Evolutionary conservation across 805 yeast species (phyloP), one percentile per base, ranked within the genome.

Genomic region (Candida peoriensis): DNA sequence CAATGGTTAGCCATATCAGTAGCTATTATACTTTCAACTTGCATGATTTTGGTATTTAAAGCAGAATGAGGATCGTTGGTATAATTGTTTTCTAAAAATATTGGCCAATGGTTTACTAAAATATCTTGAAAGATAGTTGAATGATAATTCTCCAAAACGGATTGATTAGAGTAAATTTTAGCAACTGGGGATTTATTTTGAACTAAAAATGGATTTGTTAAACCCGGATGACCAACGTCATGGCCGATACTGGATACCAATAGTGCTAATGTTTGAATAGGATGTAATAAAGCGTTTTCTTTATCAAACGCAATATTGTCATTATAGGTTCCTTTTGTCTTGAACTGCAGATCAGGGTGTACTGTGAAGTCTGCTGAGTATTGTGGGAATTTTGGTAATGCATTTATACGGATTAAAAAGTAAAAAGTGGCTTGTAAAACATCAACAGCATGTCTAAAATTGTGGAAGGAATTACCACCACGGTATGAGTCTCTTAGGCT

Each of bases 171-270:
- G 60, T 75, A 89, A 12, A 74, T 49, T 36, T 60, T 55, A 3
- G 90, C 74, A 17, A 87, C 67, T 9, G 87, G 86, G 0, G 93
- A 71, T 8, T 68, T 55, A 47, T 75, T 55, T 39, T 72, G 65
- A 17, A 66, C 62, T 55, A 90, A 62, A 44, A 87, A 77, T 24
- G 76, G 74, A 57, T 87, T 86, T 11, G 95, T 87, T n/a, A 88
- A 76, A 2, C 97, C 98, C 1, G 97, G 97, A 58, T 93, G 98
- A 16, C 96, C 95, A 21, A 85, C 77, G 58, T 93, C 98, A 61
- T 93, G 98, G 34, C 97, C 97, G 28, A 89, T 61, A 2, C 96
- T 93, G 0, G 96, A 84, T 10, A 89, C 64, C 22, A 85, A 68
- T 19, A 87, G 60, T 2, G 82, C 74, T 30, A 83, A 60, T 3